Base-by-base conservation (phyloP, 306 rosid genomes). In the Castanea sativa region DNA sequence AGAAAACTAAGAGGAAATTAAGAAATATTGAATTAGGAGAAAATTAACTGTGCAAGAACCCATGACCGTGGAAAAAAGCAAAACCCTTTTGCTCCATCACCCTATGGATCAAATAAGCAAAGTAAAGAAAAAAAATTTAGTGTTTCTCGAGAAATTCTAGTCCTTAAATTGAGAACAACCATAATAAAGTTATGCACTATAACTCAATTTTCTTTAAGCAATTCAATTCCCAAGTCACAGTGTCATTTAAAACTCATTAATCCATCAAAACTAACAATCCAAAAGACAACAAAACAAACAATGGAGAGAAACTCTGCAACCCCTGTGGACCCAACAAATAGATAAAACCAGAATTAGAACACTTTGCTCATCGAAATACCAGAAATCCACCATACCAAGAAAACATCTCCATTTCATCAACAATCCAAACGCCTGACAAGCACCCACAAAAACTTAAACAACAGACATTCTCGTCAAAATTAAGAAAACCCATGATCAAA, bases 11-110 rank as follows among this genome's bases (percentile, higher is more conserved):
- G 30, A 27, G 30, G 30, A 27, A 27, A 27, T 27, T 27, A 27
- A 27, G 30, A 27, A 27, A 27, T 27, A 87, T 81, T 73, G 90
- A 25, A 25, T 25, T 25, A 25, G 0, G 27, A 25, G 27, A 25
- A 38, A 35, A 6, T 35, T 35, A 6, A 8, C 41, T 35, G 41
- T 35, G 9, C 9, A 35, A 35, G 41, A 35, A 35, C 9, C 41
- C 5, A 35, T 35, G 41, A 35, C 2, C 9, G 6, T 35, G 41
- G 41, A 8, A 35, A 6, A 35, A 35, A 35, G 41, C 41, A 35
- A 35, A 35, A 6, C 41, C 41, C 41, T 35, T 35, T 35, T 35
- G 41, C 9, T 35, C 41, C 41, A 35, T 35, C 41, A 35, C 41
- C 41, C 8, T 35, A 35, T 35, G 9, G 41, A 35, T 35, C 41